Conservation (phyloP, 805 yeast species). For the Candida maesae region DNA sequence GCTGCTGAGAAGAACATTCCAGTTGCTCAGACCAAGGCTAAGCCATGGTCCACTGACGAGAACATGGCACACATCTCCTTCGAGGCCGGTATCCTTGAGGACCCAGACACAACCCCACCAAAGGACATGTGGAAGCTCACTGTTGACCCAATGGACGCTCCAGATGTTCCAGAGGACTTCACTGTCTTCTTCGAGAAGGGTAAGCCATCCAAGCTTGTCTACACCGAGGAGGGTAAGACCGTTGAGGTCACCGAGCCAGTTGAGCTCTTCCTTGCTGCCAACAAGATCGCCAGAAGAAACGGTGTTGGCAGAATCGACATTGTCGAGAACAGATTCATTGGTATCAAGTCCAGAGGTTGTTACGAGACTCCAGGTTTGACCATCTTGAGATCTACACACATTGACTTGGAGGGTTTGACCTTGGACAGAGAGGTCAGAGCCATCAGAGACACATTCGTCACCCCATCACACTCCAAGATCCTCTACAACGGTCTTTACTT, state of each 20-base stretch:
- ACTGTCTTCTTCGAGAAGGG: constrained; percentile 81
- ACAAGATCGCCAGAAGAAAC: constrained; percentile 95
- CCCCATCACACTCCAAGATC: constrained; percentile 84
- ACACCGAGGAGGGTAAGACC: constrained; percentile 54
- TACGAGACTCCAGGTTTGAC: constrained; percentile 99
- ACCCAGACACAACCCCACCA: constrained; percentile 98
- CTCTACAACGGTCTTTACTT: constrained; percentile 97
- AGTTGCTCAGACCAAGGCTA: constrained; percentile 95
- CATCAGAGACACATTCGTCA: constrained; percentile 93
- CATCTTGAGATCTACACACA: constrained; percentile 86
- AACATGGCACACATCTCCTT: constrained; percentile 98
- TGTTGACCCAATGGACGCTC: constrained; percentile 93
- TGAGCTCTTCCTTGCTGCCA: constrained; percentile 88
- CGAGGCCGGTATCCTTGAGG: constrained; percentile 99
- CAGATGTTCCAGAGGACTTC: constrained; percentile 87
- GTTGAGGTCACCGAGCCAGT: constrained; percentile 77
- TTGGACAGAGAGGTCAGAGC: constrained; percentile 97
- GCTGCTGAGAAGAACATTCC: constrained; percentile 91
- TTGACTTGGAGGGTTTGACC: constrained; percentile 95
- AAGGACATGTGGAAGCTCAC: constrained; percentile 99
- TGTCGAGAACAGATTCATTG: constrained; percentile 98
- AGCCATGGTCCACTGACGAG: constrained; percentile 99
- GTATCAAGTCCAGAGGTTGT: constrained; percentile 98
- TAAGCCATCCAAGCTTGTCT: constrained; percentile 75
- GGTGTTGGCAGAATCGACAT: constrained; percentile 99